A percentile compares a stretch with the other conserved stretches of the same genome.
These are phyloP conservation scores for Pichia norvegensis DNA, from an alignment of 1,139 yeast species.

Conservation along the genomic window DNA sequence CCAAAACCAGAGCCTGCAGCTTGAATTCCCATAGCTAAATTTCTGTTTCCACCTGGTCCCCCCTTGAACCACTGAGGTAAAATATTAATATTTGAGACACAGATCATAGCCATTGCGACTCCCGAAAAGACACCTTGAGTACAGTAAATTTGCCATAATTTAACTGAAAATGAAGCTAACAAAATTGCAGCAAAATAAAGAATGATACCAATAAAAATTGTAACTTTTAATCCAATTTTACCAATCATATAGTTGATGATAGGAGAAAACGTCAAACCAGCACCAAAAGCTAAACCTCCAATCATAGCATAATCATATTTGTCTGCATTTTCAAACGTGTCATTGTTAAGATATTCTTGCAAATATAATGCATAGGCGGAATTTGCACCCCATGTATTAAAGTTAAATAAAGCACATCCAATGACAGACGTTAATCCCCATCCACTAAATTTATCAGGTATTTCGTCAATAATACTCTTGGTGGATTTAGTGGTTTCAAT, in stretches of 20 bases:
- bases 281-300: constrained; percentile 48
- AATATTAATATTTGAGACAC: constrained; percentile 45
- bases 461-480: constrained; percentile 13
- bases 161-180: constrained; percentile 46
- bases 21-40: constrained; percentile 55
- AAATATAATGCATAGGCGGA: constrained; percentile 52
- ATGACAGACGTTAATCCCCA: constrained; percentile 43
- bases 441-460: constrained; percentile 31
- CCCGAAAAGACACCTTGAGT: constrained; percentile 56
- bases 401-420: constrained; percentile 30
- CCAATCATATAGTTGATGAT: constrained; percentile 38
- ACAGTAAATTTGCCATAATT: constrained; percentile 44
- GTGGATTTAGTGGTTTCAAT: background rate
- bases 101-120: constrained; percentile 42
- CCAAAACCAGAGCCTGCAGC: constrained; percentile 61
- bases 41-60: constrained; percentile 36
- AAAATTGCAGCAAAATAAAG: constrained; percentile 44
- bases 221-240: constrained; percentile 33
- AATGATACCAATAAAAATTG: constrained; percentile 35
- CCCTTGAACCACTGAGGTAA: constrained; percentile 55
- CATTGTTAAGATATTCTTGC: constrained; percentile 37
- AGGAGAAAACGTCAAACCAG: constrained; percentile 41
- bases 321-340: constrained; percentile 41
- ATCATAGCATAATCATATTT: constrained; percentile 49
- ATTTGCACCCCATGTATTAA: constrained; percentile 60